Evolutionary conservation across 495 filamentous ascomycete genomes (phyloP), one percentile per base, ranked within the genome.

Genomic region (Cercophora newfieldiana): DNA sequence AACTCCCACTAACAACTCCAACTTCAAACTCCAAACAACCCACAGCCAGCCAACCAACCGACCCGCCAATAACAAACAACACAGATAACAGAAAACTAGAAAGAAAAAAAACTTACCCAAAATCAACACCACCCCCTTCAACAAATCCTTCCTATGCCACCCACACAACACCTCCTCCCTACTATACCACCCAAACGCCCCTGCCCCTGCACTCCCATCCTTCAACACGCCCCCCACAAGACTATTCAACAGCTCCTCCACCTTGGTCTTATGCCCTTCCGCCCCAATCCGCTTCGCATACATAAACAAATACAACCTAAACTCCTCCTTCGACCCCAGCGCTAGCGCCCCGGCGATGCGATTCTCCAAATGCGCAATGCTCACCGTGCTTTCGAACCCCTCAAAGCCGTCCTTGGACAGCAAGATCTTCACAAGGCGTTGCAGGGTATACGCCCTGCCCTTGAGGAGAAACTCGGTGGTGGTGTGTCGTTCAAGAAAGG

Each of bases 341-440:
- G 91, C 89, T 63, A 95, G 72, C 6, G 95, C 93, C 12, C 92
- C 95, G 12, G 95, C 94, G 59, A 99, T 86, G 26, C 95, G 87
- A 72, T 98, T 97, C 78, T 99, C 95, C 25, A 99, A 81, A 78
- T 99, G 95, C 12, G 93, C 94, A 70, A 99, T 91, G 21, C 91
- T 95, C 24, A 97, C 93, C 25, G 84, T 89, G 24, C 92, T 89
- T 73, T 98, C 96, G 66, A 99, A 96, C 6, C 87, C 87, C 78
- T 97, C 94, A 66, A 91, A 97, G 0, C 94, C 94, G 74, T 97
- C 95, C 22, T 88, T 88, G 0, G 91, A 89, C 2, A 97, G 77
- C 10, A 97, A 78, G 7, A 87, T 83, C 78, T 97, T 96, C 77
- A 98, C 88, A 28, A 99, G 85, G 7, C 93, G 87, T 72, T 97